Evolutionary conservation across 306 rosid genomes (phyloP), one percentile per base, ranked within the genome.

Genomic region (Urtica urens): DNA sequence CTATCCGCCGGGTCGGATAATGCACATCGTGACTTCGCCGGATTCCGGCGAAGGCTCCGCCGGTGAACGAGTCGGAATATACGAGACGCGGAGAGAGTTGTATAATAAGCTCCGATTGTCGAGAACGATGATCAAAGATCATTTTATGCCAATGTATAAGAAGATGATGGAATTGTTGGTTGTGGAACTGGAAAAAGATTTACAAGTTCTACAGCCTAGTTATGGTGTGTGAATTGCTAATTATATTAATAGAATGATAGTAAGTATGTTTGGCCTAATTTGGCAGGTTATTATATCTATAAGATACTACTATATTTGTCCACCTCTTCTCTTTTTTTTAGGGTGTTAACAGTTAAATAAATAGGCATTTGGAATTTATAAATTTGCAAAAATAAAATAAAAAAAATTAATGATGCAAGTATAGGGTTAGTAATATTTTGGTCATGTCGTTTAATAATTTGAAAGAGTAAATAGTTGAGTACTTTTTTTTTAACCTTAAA

Each of bases 141-240:
- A 90, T 65, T 90, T 76, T 67, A 90, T 90, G 97, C 97, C 97
- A 10, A 81, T 84, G 95, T 84, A 90, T 66, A 90, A 79, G 81
- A 90, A 79, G 76, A 90, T 79, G 97, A 79, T 90, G 75, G 97
- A 90, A 71, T 63, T 68, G 55, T 57, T 90, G 57, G 84, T 84
- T 63, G 67, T 63, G 62, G 83, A 75, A 70, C 79, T 90, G 59
- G 85, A 81, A 70, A 81, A 50, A 38, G 80, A 72, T 18, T 64
- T 43, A 50, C 58, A 58, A 38, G 80, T 70, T 18, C 64, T 43
- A 50, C 58, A 58, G 29, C 62, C 60, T 40, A 46, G 17, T 26
- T 48, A 48, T 70, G 33, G 59, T 24, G 14, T 70, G 60, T 72
- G 66, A 51, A 69, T 46, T 24, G 34, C 46, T 7, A 43, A 26